Conservation (phyloP, 2,329 filamentous ascomycete species). For the Seiridium unicorne region DNA sequence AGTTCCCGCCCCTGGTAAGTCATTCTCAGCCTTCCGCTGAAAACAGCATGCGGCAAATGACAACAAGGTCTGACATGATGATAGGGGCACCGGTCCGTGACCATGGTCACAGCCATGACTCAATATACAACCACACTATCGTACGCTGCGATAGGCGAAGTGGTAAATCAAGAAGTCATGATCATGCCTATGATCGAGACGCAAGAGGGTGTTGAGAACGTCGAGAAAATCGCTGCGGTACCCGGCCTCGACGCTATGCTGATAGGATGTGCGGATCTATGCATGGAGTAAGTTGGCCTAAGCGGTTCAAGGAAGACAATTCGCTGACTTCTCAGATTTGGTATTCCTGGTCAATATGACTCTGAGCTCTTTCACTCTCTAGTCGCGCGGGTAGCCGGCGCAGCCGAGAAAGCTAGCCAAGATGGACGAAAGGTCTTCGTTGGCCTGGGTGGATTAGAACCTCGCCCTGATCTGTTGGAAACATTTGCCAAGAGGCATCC, state of each 20-base stretch:
- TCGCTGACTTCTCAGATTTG: background rate
- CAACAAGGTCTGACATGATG: background rate
- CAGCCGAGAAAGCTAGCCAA: conserved; percentile 7
- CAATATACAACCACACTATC: conserved; percentile 9
- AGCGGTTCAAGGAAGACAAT: background rate
- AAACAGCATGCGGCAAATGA: too few species aligned
- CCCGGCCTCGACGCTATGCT: conserved; percentile 10
- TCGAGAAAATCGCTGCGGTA: conserved; percentile 13
- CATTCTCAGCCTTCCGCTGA: too few species aligned
- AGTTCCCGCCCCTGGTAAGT: conserved; percentile 10
- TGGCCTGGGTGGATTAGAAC: conserved; percentile 10
- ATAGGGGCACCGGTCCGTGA: conserved; percentile 9
- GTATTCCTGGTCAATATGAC: conserved; percentile 10
- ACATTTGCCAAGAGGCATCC: conserved; percentile 8
- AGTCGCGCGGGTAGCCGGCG: conserved; percentile 4
- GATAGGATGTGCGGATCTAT: conserved; percentile 11
- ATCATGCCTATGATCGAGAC: conserved; percentile 14
- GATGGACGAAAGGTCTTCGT: conserved; percentile 9
- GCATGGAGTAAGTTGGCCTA: conserved; percentile 9
- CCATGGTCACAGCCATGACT: conserved; percentile 11
- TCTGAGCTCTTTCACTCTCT: conserved; percentile 5
- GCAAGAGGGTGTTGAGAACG: conserved; percentile 9
- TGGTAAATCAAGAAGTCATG: conserved; percentile 10
- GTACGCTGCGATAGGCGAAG: conserved; percentile 9
- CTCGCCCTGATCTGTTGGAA: conserved; percentile 9